A percentile compares a stretch with the other conserved stretches of the same genome.
Evolutionary conservation across 1,284 basidiomycete species (phyloP).

Genomic region (Ustilago sp.): DNA sequence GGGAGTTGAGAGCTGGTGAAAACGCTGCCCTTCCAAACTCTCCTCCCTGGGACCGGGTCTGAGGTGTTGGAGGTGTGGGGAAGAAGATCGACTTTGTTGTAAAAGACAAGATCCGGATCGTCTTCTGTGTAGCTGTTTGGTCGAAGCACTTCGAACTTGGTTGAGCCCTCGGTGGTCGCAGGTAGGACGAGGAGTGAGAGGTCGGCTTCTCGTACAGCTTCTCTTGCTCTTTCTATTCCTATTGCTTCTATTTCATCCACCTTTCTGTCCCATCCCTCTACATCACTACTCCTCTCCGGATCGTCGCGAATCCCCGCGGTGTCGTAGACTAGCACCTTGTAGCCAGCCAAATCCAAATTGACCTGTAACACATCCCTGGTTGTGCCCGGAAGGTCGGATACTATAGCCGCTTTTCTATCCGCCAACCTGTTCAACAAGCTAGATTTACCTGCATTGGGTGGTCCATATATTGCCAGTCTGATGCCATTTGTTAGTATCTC

Average conservation of each 20-base stretch:
- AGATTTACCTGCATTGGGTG: conserved; percentile 90
- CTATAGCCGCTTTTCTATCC: conserved; percentile 86
- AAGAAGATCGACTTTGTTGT: conserved; percentile 80
- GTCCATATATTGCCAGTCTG: conserved; percentile 84
- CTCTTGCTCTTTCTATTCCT: conserved; percentile 79
- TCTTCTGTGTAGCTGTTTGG: conserved; percentile 71
- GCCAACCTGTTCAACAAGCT: conserved; percentile 84
- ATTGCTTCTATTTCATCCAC: conserved; percentile 82
- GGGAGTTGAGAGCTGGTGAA: conserved; percentile 75
- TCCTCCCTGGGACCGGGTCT: neutral
- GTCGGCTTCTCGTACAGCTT: conserved; percentile 77
- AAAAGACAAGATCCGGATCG: conserved; percentile 73
- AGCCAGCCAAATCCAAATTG: conserved; percentile 81
- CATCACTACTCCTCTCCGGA: neutral
- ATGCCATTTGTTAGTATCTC: conserved; percentile 86
- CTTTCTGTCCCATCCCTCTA: too few species aligned
- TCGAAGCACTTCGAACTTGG: conserved; percentile 70
- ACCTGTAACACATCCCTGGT: conserved; percentile 86
- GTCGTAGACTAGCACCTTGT: conserved; percentile 82
- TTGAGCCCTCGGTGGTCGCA: conserved; percentile 72
- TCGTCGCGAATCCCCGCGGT: conserved; percentile 82
- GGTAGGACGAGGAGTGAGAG: conserved; percentile 82
- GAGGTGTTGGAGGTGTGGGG: neutral
- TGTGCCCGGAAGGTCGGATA: conserved; percentile 85
- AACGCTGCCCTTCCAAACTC: conserved; percentile 77